A percentile compares a stretch with the other conserved stretches of the same genome.
Conservation (phyloP, 2,329 filamentous ascomycete species). For the Fusarium nanum region DNA sequence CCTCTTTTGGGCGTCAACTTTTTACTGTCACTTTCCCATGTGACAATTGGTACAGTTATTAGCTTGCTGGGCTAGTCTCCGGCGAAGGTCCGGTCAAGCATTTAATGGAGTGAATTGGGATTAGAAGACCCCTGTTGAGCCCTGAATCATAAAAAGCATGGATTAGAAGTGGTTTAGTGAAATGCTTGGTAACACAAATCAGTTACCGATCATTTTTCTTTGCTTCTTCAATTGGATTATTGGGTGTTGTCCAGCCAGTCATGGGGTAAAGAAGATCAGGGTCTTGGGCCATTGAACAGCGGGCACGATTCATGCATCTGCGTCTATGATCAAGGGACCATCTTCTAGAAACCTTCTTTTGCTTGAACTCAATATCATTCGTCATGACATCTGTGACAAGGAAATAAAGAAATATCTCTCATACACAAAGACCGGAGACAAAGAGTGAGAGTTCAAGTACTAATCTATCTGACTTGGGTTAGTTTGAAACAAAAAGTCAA, state of each 20-base stretch:
- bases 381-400: background rate
- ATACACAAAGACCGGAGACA: background rate
- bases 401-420: background rate
- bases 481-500: slow-evolving; percentile 47
- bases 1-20: slow-evolving; percentile 32
- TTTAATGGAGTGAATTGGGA: background rate
- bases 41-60: slow-evolving; percentile 4
- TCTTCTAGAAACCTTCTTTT: slow-evolving; percentile 21
- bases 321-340: background rate
- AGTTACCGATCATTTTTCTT: slow-evolving; percentile 5
- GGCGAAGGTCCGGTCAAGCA: background rate
- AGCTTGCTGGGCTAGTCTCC: background rate
- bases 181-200: slow-evolving; percentile 28
- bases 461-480: slow-evolving; percentile 32
- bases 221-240: background rate
- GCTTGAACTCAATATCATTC: background rate
- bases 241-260: background rate
- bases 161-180: slow-evolving; percentile 15
- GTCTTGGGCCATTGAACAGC: slow-evolving; percentile 15
- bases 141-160: slow-evolving; percentile 33
- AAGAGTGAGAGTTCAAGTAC: background rate
- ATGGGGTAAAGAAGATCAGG: background rate
- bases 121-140: slow-evolving; percentile 33
- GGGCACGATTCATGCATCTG: slow-evolving; percentile 22
- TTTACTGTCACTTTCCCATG: slow-evolving; percentile 18